Conservation (phyloP, 1,284 basidiomycete genomes). For the Termitomyces sp. region DNA sequence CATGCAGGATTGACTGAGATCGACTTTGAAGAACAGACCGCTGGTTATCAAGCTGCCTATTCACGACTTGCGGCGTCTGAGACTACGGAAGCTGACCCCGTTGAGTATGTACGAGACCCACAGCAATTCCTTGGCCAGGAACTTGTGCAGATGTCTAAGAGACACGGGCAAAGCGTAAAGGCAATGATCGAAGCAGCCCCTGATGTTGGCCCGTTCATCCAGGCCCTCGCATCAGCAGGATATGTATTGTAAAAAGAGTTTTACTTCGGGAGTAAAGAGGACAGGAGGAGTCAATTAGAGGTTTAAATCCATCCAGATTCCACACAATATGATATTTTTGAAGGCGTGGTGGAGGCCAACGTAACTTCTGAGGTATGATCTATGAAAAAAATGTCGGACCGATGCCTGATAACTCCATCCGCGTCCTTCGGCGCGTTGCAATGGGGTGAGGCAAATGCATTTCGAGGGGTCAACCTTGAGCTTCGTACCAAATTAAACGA, state of each 20-base stretch:
- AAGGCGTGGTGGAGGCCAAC: too few species aligned
- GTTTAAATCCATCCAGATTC: neutral
- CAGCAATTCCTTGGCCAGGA: constrained; percentile 45
- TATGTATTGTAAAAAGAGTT: constrained; percentile 22
- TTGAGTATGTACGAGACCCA: constrained; percentile 56
- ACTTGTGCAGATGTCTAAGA: constrained; percentile 29
- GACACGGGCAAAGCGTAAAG: constrained; percentile 29
- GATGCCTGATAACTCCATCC: neutral
- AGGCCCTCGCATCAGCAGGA: constrained; percentile 35
- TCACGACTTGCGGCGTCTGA: constrained; percentile 86
- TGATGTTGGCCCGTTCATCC: constrained; percentile 40
- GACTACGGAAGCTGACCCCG: constrained; percentile 46
- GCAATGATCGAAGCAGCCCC: constrained; percentile 30
- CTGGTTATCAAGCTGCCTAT: constrained; percentile 92
- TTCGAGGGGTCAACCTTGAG: too few species aligned
- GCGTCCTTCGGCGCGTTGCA: neutral
- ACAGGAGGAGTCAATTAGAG: neutral
- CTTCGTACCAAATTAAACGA: too few species aligned
- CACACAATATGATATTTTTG: neutral
- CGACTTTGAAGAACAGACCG: constrained; percentile 86
- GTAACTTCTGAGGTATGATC: too few species aligned
- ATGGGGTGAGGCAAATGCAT: too few species aligned
- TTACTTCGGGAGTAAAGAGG: neutral
- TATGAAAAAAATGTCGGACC: neutral
- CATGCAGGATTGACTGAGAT: constrained; percentile 68